Base-by-base conservation (phyloP, 495 filamentous ascomycete species). In the Tuber melanosporum region DNA sequence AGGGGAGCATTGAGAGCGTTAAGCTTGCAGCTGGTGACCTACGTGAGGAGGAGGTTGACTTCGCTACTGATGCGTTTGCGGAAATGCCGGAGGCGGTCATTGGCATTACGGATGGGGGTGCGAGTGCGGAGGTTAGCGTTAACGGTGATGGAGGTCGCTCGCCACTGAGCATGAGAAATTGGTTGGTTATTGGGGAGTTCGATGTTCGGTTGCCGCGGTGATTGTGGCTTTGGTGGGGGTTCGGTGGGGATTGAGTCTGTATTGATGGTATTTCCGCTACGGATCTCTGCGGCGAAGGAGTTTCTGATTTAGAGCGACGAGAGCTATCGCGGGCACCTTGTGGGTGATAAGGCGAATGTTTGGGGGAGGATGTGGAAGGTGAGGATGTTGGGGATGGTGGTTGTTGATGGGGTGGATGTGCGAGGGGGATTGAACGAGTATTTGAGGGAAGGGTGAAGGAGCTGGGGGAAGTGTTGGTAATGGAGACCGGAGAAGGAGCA, bases 61-160 rank as follows among this genome's bases (percentile, higher is more conserved):
- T 79, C 2, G 76, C 22, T 14, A 76, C 77, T 22, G 75, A 39
- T 26, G 77, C n/a, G 17, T 70, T 78, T 5, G 75, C 77, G 5
- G 74, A 78, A 71, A 76, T 71, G 36, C 79, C 79, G 22, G 80
- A 62, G 32, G 80, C 80, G 49, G 80, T 82, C 72, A 81, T 81
- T 47, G 80, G 79, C 46, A 82, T 82, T 20, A 82, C 73, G 20
- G 80, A 82, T n/a, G 80, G 80, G 46, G 80, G 80, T 5, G 74
- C 80, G 71, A 76, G 74, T 47, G 79, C 45, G n/a, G 76, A 79
- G 73, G 76, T 82, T n/a, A 82, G 66, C 12, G 66, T 73, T 32
- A 81, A 73, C 20, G 80, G 80, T 22, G 79, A 78, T 49, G 74
- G 79, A 44, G 80, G 80, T 10, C 73, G 80, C 70, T 78, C 71